Evolutionary conservation across 495 filamentous ascomycete genomes (phyloP).

Genomic region (Lasiosphaeria miniovina): DNA sequence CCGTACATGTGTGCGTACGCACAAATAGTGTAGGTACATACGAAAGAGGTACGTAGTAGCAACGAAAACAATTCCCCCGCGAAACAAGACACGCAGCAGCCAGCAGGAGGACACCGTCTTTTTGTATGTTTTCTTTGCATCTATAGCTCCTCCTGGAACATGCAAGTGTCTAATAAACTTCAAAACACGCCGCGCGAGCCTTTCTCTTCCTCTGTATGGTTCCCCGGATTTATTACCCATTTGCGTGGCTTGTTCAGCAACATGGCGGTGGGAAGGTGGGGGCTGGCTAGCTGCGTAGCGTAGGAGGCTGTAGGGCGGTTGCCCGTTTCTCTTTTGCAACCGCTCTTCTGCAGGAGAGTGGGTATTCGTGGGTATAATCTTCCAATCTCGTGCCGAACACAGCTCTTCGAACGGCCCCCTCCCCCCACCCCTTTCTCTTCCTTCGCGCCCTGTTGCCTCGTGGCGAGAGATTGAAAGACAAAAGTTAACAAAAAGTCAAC

Average conservation of each 20-base stretch:
- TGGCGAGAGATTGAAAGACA: neutral
- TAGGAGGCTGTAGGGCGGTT: neutral
- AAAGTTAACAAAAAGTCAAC: neutral
- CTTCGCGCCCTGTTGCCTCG: neutral
- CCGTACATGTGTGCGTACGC: too few species aligned
- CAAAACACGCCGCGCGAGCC: neutral
- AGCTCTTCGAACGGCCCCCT: neutral
- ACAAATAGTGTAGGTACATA: neutral
- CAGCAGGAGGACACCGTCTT: neutral
- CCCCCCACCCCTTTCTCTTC: neutral
- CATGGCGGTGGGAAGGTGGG: too few species aligned
- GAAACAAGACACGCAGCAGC: neutral
- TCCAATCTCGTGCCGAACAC: constrained; percentile 10
- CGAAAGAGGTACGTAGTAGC: neutral
- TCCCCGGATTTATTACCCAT: too few species aligned
- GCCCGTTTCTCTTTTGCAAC: constrained; percentile 1
- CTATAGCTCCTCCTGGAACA: neutral
- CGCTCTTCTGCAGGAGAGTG: constrained; percentile 11
- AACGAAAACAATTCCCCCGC: neutral
- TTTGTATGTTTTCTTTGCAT: neutral
- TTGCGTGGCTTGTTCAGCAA: too few species aligned
- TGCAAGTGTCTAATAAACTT: too few species aligned
- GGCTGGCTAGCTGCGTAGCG: too few species aligned
- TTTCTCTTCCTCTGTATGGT: neutral
- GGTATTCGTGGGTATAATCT: constrained; percentile 6